Percentiles rank a stretch among this genome's conserved stretches.
phyloP scores from a whole-genome alignment of 768 basidiomycete genomes.

The Leccinum boreale region DNA sequence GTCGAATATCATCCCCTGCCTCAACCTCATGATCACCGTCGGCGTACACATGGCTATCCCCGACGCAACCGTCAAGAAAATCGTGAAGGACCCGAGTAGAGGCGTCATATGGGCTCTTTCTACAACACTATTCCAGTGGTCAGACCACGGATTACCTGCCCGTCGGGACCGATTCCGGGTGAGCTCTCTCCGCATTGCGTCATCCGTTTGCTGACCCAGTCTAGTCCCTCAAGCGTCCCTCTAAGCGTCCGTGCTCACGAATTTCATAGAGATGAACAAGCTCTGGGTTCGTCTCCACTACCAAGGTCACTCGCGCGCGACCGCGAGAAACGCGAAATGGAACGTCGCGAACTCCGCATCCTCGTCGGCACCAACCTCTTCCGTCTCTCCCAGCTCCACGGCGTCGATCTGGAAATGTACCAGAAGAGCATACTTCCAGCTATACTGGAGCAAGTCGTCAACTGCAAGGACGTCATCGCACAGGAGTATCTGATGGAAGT shows the following conservation, averaged over 20 bases:
- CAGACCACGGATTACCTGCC: constrained; percentile 95
- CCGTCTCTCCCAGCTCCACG: constrained; percentile 90
- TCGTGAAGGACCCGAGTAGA: constrained; percentile 99
- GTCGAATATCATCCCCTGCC: constrained; percentile 93
- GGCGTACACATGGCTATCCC: constrained; percentile 99
- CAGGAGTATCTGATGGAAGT: constrained; percentile 99
- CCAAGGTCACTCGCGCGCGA: constrained; percentile 91
- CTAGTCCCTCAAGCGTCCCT: constrained; percentile 81
- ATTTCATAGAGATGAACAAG: constrained; percentile 99
- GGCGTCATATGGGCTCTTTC: constrained; percentile 95
- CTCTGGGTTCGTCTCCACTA: constrained; percentile 99
- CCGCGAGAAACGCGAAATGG: constrained; percentile 95
- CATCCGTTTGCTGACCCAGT: background rate
- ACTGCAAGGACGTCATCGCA: constrained; percentile 97
- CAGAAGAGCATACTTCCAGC: constrained; percentile 82
- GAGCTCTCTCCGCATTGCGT: constrained; percentile 19
- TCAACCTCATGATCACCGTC: constrained; percentile 99
- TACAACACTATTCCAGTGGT: constrained; percentile 94
- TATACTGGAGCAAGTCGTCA: constrained; percentile 95
- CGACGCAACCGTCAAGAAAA: constrained; percentile 96
- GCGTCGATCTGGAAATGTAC: constrained; percentile 94
- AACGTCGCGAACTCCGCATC: constrained; percentile 91
- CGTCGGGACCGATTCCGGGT: constrained; percentile 82
- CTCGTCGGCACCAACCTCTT: constrained; percentile 98
- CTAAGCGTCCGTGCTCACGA: constrained; percentile 91